Evolutionary conservation across 495 filamentous ascomycete species (phyloP), one percentile per base, ranked within the genome.

Genomic region (Xylaria curta): DNA sequence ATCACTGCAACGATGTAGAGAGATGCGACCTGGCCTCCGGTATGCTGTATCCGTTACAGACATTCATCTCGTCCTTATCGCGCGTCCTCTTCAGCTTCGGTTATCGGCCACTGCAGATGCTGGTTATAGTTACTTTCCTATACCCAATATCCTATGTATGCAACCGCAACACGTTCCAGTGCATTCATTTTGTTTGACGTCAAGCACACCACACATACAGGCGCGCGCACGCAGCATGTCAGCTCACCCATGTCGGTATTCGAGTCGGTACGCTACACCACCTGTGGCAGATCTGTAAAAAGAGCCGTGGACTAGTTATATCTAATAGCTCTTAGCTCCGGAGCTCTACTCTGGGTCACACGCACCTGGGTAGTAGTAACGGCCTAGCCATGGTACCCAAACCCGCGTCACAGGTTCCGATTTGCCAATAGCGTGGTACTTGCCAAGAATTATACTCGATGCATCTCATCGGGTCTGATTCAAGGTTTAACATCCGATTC

Each of bases 391-490:
- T 56, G 49, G 49, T 67, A 67, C 65, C 65, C 65, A 54, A 67
- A 54, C 1, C 15, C 65, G 44, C 65, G 65, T 67, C 65, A 67
- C 65, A 67, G 38, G 49, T 56, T 56, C 65, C 65, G 65, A 26
- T 54, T 67, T 56, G 33, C 65, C 65, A 67, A 67, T 67, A 56
- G 65, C 33, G 36, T 19, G 65, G 21, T 9, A 44, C 21, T 33
- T 33, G 65, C 65, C 65, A 67, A 56, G 65, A 19, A 9, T 19
- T 6, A 24, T 4, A 17, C 65, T 67, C 49, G 65, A 67, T 67
- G 33, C 65, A 44, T 56, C 65, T 56, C 49, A 67, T 67, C 65
- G 65, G 65, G 28, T 31, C 63, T 21, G 19, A 46, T 44, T 26
- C 44, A 21, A 21, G 44, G 7, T 66, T 36, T 40, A 13, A 36